Conservation (phyloP, 768 basidiomycete species). For the Suillus lakei region DNA sequence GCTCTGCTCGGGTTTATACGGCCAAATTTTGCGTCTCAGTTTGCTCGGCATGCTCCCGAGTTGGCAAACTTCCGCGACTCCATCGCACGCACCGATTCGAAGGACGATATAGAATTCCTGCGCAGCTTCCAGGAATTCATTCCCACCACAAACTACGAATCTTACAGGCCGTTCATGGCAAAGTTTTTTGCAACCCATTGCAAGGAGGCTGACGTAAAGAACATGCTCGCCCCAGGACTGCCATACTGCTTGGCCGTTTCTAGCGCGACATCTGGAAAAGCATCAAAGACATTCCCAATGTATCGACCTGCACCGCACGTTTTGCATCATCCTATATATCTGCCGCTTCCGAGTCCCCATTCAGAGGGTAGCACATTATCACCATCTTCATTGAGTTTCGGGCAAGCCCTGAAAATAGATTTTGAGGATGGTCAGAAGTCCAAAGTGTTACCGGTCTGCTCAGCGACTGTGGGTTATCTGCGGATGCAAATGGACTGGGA, state of each 20-base stretch:
- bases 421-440: not conserved
- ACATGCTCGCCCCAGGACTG: constrained; percentile 28
- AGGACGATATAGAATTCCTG: constrained; percentile 13
- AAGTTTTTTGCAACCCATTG: constrained; percentile 13
- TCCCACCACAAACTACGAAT: constrained; percentile 26
- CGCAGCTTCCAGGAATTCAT: constrained; percentile 19
- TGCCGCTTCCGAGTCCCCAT: not conserved
- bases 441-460: not conserved
- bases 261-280: constrained; percentile 22
- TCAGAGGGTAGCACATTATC: not conserved
- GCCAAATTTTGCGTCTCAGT: constrained; percentile 2
- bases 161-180: constrained; percentile 23
- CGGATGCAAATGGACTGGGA: not conserved
- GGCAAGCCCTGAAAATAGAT: not conserved
- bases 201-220: constrained; percentile 17
- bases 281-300: constrained; percentile 24
- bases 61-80: constrained; percentile 2
- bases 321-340: not conserved
- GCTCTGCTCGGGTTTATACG: constrained; percentile 2
- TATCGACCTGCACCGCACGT: constrained; percentile 12
- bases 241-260: constrained; percentile 26
- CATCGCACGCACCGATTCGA: not conserved
- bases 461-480: not conserved
- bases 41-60: not conserved
- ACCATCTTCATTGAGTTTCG: not conserved